Base-by-base conservation (phyloP, 257 asterid species). In the Capsicum chinense region DNA sequence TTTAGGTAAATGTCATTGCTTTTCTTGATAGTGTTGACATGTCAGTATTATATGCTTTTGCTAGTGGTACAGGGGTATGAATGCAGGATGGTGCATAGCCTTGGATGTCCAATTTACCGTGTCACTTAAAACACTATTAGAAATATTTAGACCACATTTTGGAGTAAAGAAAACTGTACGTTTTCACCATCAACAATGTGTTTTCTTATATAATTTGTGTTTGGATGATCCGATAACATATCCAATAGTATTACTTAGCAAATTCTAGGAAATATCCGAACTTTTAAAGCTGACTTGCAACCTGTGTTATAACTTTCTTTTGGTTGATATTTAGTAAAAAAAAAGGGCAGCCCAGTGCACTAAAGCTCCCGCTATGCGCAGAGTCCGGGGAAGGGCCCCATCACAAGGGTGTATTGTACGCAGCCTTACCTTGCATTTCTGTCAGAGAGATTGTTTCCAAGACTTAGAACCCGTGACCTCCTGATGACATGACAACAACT, bases 1-100 rank as follows among this genome's bases (percentile, higher is more conserved):
- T 96, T 96, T 92, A 92, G 92, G 99, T 95, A 85, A 85, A 54
- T 15, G 50, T 33, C 33, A 54, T 54, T 78, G 26, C 64, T 78
- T 78, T 56, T 54, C 82, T 54, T 78, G 64, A 76, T 52, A 76
- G 81, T 54, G 37, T 21, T 78, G 82, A 54, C 50, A 54, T 54
- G 47, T 52, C 62, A 50, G 21, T 54, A 13, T 21, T 21, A 74
- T 50, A 50, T 74, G 62, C 62, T 50, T 21, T 48, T 50, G 19
- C 81, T 74, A 50, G 81, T 74, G 47, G 21, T 0, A 74, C 3
- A 21, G 62, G 62, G 62, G 47, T 13, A 50, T 50, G 10, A 50
- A 21, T 74, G 62, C 21, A 21, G 44, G 56, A 69, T 17, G 79
- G 19, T 19, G 14, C 56, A 42, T 69, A 69, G 56, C 9, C 54